Evolutionary conservation across 1,139 yeast species (phyloP).

Genomic region (Geotrichum restrictum): DNA sequence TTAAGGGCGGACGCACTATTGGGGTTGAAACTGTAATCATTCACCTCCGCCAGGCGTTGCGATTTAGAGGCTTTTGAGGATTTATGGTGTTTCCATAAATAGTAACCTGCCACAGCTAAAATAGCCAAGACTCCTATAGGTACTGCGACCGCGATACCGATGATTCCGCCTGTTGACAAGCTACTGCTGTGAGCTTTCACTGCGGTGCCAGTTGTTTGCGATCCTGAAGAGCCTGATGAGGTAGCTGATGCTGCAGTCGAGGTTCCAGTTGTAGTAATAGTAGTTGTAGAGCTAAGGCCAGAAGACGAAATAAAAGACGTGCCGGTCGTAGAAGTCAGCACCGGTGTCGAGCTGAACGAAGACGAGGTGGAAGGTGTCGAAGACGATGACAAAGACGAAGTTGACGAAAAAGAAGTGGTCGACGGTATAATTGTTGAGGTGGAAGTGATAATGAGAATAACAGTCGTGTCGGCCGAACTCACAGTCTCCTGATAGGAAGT

Average conservation of each 20-base stretch:
- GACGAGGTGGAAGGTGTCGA: not conserved
- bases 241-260: conserved; percentile 5
- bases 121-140: conserved; percentile 19
- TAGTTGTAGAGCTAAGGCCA: no score
- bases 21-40: conserved; percentile 21
- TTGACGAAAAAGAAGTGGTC: conserved; percentile 3
- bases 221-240: conserved; percentile 1
- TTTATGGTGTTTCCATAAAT: conserved; percentile 18
- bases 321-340: not conserved
- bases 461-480: conserved; percentile 21
- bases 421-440: conserved; percentile 17
- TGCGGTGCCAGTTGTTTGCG: not conserved
- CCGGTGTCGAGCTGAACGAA: not conserved
- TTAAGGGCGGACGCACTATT: conserved; percentile 4
- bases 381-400: not conserved
- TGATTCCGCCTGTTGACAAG: conserved; percentile 11
- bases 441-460: conserved; percentile 19
- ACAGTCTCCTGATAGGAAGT: not conserved
- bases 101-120: conserved; percentile 13
- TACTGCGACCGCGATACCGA: conserved; percentile 21
- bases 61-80: conserved; percentile 15
- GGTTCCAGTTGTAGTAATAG: no score
- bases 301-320: not conserved
- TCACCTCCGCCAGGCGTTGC: conserved; percentile 22
- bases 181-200: not conserved